phyloP scores from a whole-genome alignment of 352 stramenopile species.

The Pythium grandisporangium region DNA sequence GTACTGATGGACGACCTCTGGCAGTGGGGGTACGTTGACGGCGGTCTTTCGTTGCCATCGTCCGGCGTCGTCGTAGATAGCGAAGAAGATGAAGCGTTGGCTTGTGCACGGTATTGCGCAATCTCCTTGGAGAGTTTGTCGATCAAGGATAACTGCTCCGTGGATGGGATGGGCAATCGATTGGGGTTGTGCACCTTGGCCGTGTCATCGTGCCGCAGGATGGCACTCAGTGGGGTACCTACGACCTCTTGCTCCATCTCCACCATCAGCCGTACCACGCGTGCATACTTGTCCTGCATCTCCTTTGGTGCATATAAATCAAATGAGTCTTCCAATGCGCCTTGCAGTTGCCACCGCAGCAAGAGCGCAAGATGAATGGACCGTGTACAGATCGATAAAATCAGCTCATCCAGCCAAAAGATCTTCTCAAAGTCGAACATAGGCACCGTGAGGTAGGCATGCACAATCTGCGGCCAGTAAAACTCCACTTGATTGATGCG shows the following conservation, averaged over 20 bases:
- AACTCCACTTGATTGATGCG: slow-evolving; percentile 89
- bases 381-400: slow-evolving; percentile 81
- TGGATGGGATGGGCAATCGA: slow-evolving; percentile 70
- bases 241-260: slow-evolving; percentile 82
- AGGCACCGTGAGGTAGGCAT: slow-evolving; percentile 79
- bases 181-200: slow-evolving; percentile 36
- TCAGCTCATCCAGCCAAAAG: slow-evolving; percentile 84
- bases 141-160: slow-evolving; percentile 79
- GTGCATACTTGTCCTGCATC: slow-evolving; percentile 82
- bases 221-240: slow-evolving; percentile 45
- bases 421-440: slow-evolving; percentile 89
- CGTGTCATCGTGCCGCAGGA: slow-evolving; percentile 49
- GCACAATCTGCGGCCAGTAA: slow-evolving; percentile 87
- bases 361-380: slow-evolving; percentile 81
- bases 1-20: no score
- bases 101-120: slow-evolving; percentile 47
- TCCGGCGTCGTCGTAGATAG: slow-evolving; percentile 5
- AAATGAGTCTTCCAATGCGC: slow-evolving; percentile 76
- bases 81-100: no score
- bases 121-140: slow-evolving; percentile 76
- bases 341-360: slow-evolving; percentile 83
- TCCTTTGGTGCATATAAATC: slow-evolving; percentile 66
- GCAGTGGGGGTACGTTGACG: no score
- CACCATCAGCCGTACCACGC: slow-evolving; percentile 77
- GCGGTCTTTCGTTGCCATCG: slow-evolving; percentile 11